Conservation (phyloP, 2,329 filamentous ascomycete species). For the Claviceps sp. region DNA sequence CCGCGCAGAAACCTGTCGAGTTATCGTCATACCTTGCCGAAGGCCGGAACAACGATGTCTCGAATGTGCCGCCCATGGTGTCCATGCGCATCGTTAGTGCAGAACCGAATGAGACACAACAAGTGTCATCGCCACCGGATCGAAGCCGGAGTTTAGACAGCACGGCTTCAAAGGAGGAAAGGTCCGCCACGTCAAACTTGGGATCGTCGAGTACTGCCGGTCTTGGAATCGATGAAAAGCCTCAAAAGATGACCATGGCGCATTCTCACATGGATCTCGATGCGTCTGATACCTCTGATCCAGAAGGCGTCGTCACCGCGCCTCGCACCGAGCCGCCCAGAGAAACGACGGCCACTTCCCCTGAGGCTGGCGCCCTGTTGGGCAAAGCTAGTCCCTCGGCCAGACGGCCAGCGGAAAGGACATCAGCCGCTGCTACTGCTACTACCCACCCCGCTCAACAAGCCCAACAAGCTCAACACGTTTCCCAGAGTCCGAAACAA, state of each 20-base stretch:
- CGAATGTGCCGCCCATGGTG: slow-evolving; percentile 37
- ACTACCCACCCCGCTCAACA: slow-evolving; percentile 14
- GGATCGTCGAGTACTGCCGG: slow-evolving; percentile 14
- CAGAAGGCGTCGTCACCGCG: slow-evolving; percentile 22
- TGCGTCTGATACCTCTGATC: slow-evolving; percentile 47
- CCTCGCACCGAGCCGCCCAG: too few species aligned
- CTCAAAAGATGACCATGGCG: slow-evolving; percentile 34
- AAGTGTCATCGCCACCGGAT: slow-evolving; percentile 21
- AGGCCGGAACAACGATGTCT: slow-evolving; percentile 35
- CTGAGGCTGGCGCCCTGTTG: background rate
- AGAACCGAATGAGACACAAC: slow-evolving; percentile 30
- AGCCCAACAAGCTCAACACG: slow-evolving; percentile 6
- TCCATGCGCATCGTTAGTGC: slow-evolving; percentile 47
- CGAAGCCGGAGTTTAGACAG: slow-evolving; percentile 13
- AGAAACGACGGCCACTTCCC: too few species aligned
- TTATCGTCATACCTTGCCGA: slow-evolving; percentile 30
- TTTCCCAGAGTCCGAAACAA: background rate
- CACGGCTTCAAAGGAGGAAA: slow-evolving; percentile 24
- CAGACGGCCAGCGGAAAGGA: background rate
- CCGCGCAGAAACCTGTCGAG: slow-evolving; percentile 23
- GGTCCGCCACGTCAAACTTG: slow-evolving; percentile 12
- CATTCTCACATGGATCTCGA: slow-evolving; percentile 54
- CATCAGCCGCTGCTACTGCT: slow-evolving; percentile 14
- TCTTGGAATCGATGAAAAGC: slow-evolving; percentile 33
- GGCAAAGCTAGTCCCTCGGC: background rate